phyloP scores from a whole-genome alignment of 495 filamentous ascomycete species.

The Penicillium longicatenatum region DNA sequence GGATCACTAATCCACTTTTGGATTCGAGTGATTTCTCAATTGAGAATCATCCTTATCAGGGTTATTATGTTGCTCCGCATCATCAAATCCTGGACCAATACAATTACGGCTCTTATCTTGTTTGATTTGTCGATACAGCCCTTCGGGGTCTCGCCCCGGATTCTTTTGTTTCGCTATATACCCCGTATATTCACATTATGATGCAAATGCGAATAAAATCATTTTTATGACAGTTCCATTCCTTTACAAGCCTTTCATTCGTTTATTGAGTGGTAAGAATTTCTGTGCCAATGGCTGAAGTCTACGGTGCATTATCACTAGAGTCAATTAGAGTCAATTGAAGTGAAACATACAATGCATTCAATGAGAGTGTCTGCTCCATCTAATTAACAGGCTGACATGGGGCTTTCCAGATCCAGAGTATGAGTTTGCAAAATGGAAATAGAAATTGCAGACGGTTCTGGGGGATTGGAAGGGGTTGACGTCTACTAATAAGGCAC shows the following conservation, averaged over 20 bases:
- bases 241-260: background rate
- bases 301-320: no score
- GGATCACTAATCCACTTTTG: constrained; percentile 65
- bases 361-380: no score
- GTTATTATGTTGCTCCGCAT: constrained; percentile 56
- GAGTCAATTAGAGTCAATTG: no score
- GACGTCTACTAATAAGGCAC: no score
- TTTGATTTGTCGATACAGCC: constrained; percentile 9
- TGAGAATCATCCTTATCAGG: constrained; percentile 76
- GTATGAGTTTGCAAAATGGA: no score
- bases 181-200: background rate
- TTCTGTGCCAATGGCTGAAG: no score
- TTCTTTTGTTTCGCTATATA: constrained; percentile 4
- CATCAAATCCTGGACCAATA: constrained; percentile 28
- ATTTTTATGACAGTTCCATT: background rate
- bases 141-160: background rate
- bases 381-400: no score
- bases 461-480: no score
- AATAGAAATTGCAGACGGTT: no score
- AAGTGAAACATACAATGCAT: no score
- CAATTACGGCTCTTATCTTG: constrained; percentile 25
- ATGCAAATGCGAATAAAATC: background rate
- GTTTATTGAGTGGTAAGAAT: no score
- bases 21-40: constrained; percentile 69
- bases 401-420: no score